Conservation (phyloP, 2,329 filamentous ascomycete genomes). For the Phoma sp. region DNA sequence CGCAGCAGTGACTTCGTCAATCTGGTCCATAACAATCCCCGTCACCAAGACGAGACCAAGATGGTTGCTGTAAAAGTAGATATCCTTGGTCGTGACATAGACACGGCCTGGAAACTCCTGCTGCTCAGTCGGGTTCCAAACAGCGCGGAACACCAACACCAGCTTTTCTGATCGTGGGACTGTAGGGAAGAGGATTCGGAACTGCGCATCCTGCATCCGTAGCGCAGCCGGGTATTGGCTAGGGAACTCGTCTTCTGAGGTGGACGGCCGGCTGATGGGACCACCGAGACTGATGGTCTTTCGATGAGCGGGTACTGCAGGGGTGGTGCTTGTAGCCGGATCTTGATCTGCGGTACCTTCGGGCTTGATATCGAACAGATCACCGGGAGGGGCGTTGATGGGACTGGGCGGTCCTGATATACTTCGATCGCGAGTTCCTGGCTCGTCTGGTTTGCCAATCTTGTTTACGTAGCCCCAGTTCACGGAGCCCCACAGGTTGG, state of each 20-base stretch:
- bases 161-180: conserved; percentile 80
- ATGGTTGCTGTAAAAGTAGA: conserved; percentile 97
- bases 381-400: conserved; percentile 28
- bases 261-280: conserved; percentile 24
- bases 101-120: conserved; percentile 84
- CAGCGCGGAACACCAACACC: conserved; percentile 89
- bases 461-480: conserved; percentile 77
- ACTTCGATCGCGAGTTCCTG: conserved; percentile 37
- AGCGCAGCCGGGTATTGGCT: conserved; percentile 81
- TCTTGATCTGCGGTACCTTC: conserved; percentile 14
- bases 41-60: conserved; percentile 89
- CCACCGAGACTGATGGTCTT: conserved; percentile 65
- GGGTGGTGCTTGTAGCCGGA: conserved; percentile 17
- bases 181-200: conserved; percentile 86
- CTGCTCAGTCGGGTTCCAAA: conserved; percentile 80
- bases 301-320: conserved; percentile 52
- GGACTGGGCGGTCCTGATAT: conserved; percentile 48
- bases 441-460: conserved; percentile 63
- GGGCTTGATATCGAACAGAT: conserved; percentile 27
- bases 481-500: conserved; percentile 91
- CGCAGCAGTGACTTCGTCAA: conserved; percentile 88
- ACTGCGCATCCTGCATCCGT: conserved; percentile 88
- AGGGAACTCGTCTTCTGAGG: conserved; percentile 63
- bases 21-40: conserved; percentile 74
- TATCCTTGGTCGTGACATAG: conserved; percentile 84